Evolutionary conservation across 371 early-diverging fungal genomes (phyloP).

Genomic region (Circinella umbellata): DNA sequence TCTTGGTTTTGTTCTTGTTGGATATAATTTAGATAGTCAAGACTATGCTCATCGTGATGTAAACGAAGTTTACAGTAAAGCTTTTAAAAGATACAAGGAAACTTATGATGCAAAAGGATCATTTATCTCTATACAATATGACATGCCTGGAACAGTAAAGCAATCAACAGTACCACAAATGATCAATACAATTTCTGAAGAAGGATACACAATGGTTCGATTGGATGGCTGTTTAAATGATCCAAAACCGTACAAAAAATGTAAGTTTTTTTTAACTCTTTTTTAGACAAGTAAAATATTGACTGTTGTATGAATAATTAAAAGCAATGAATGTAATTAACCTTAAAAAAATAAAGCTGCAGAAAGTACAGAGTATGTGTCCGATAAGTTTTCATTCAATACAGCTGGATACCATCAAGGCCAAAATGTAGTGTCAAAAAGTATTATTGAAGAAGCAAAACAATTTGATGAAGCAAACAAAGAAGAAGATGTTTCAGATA

Average conservation of each 20-base stretch:
- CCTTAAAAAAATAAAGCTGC: constrained; percentile 22
- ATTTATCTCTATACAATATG: constrained; percentile 54
- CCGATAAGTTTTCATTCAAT: constrained; percentile 48
- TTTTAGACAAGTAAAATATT: neutral
- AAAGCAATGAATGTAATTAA: too few relatives aligned
- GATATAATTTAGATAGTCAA: constrained; percentile 55
- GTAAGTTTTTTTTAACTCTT: constrained; percentile 14
- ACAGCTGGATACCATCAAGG: constrained; percentile 49
- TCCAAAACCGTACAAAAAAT: constrained; percentile 56
- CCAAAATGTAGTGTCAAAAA: constrained; percentile 28
- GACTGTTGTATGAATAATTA: neutral
- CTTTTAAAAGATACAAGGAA: constrained; percentile 48
- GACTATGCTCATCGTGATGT: constrained; percentile 47
- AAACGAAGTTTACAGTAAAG: constrained; percentile 40
- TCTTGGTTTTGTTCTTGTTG: constrained; percentile 51
- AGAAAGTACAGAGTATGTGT: constrained; percentile 30
- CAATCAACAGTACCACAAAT: constrained; percentile 42
- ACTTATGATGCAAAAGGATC: constrained; percentile 58
- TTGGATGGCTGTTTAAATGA: constrained; percentile 59
- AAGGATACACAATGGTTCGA: constrained; percentile 60
- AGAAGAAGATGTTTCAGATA: neutral
- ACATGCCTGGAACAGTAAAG: constrained; percentile 53
- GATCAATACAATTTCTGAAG: constrained; percentile 50
- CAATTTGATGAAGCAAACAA: neutral
- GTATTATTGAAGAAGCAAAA: constrained; percentile 17